Conservation (phyloP, 2,329 filamentous ascomycete species). For the Calonectria pseudoturangicola region DNA sequence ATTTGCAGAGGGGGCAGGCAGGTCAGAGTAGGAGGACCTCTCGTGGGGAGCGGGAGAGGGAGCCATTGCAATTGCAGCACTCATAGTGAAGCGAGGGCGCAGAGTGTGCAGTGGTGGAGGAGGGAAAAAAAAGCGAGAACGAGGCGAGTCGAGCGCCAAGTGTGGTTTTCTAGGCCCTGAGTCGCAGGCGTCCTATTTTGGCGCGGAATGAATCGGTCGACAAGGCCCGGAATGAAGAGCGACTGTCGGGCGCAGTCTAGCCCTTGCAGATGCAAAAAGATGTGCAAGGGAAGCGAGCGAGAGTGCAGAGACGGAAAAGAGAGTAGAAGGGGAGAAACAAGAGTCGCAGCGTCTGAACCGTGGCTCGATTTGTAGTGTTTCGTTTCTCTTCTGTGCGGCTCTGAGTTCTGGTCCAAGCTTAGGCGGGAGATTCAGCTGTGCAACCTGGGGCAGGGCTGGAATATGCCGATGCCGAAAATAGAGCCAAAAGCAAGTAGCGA, state of each 20-base stretch:
- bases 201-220: constrained; percentile 46
- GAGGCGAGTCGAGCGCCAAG: constrained; percentile 44
- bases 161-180: constrained; percentile 52
- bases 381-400: constrained; percentile 32
- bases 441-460: constrained; percentile 27
- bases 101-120: constrained; percentile 46
- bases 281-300: constrained; percentile 35
- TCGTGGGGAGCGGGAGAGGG: constrained; percentile 81
- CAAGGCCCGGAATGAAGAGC: constrained; percentile 49
- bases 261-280: constrained; percentile 11
- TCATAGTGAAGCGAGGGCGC: constrained; percentile 70
- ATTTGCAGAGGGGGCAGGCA: constrained; percentile 62
- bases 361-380: constrained; percentile 35
- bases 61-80: constrained; percentile 81
- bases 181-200: constrained; percentile 49
- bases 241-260: constrained; percentile 40
- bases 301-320: constrained; percentile 38
- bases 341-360: constrained; percentile 28
- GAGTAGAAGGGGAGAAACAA: constrained; percentile 25
- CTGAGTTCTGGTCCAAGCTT: constrained; percentile 37
- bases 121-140: constrained; percentile 46
- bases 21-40: constrained; percentile 73
- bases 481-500: constrained; percentile 32
- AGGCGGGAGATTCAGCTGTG: constrained; percentile 37
- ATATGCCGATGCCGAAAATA: constrained; percentile 29